Evolutionary conservation across 1,139 yeast genomes (phyloP).

Genomic region (Debaryomyces coudertii): DNA sequence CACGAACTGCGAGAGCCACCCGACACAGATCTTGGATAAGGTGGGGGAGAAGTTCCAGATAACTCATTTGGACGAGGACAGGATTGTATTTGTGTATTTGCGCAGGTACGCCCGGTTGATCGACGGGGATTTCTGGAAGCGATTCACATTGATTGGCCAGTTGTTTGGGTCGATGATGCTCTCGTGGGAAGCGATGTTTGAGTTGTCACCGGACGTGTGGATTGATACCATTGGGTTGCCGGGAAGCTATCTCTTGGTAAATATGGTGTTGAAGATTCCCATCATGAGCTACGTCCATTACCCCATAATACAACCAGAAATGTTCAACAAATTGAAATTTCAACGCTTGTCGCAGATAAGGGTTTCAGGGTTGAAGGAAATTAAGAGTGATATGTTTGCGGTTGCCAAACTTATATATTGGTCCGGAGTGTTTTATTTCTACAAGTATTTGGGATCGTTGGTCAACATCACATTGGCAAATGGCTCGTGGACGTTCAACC

Average conservation of each 20-base stretch:
- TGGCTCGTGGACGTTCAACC: conserved; percentile 89
- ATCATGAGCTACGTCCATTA: conserved; percentile 88
- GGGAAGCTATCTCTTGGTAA: conserved; percentile 64
- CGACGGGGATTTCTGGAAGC: conserved; percentile 75
- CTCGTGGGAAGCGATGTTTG: conserved; percentile 69
- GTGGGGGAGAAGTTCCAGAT: conserved; percentile 71
- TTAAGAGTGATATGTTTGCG: conserved; percentile 27
- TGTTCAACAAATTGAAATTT: conserved; percentile 64
- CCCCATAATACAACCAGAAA: conserved; percentile 87
- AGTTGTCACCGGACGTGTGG: conserved; percentile 85
- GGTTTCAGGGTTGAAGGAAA: conserved; percentile 17
- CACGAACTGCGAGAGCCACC: conserved; percentile 58
- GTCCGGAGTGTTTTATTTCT: conserved; percentile 63
- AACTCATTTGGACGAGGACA: conserved; percentile 41
- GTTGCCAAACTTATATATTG: conserved; percentile 67
- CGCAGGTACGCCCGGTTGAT: conserved; percentile 60
- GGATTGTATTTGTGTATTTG: conserved; percentile 75
- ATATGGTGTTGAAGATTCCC: conserved; percentile 63
- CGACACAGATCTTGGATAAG: conserved; percentile 57
- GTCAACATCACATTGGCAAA: conserved; percentile 74
- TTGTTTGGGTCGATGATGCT: conserved; percentile 76
- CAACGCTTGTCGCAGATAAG: conserved; percentile 25
- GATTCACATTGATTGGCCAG: conserved; percentile 83
- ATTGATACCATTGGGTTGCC: conserved; percentile 96
- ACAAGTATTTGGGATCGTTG: conserved; percentile 66